phyloP scores from a whole-genome alignment of 2,329 filamentous ascomycete species.

The Xylariaceae sp. region DNA sequence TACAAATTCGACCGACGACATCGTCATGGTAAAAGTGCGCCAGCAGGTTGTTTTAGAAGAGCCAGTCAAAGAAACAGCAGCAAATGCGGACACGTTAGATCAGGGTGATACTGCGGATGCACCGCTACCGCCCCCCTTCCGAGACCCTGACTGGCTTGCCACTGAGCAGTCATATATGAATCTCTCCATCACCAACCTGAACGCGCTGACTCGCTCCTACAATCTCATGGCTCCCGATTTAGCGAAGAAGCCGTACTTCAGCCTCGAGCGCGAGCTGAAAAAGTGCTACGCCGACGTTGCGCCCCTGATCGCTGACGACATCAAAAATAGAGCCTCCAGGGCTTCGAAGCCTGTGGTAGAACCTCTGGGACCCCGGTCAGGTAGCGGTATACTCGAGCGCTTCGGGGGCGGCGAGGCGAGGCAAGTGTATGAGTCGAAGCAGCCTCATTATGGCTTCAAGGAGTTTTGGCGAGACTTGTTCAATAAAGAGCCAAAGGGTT shows the following conservation, averaged over 20 bases:
- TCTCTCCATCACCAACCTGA: slow-evolving; percentile 73
- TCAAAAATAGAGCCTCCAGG: slow-evolving; percentile 60
- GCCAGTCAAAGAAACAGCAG: slow-evolving; percentile 1
- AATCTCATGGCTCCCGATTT: slow-evolving; percentile 91
- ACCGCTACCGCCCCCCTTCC: slow-evolving; percentile 58
- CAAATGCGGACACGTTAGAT: neutral
- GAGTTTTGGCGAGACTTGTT: slow-evolving; percentile 87
- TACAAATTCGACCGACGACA: slow-evolving; percentile 43
- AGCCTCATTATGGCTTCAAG: slow-evolving; percentile 76
- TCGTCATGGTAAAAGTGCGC: slow-evolving; percentile 42
- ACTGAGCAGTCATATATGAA: slow-evolving; percentile 71
- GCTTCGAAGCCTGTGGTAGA: slow-evolving; percentile 38
- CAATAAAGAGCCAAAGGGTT: slow-evolving; percentile 4
- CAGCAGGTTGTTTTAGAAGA: slow-evolving; percentile 25
- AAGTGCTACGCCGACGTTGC: slow-evolving; percentile 85
- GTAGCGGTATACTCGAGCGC: slow-evolving; percentile 54
- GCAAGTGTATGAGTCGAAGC: slow-evolving; percentile 68
- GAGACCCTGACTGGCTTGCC: slow-evolving; percentile 72
- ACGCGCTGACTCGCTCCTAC: slow-evolving; percentile 77
- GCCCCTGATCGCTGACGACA: slow-evolving; percentile 66
- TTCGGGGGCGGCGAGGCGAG: slow-evolving; percentile 51
- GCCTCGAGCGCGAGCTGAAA: slow-evolving; percentile 73
- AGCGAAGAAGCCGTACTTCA: slow-evolving; percentile 90
- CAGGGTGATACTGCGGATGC: slow-evolving; percentile 12
- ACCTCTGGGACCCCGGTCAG: slow-evolving; percentile 33